A percentile compares a stretch with the other conserved stretches of the same genome.
Conservation (phyloP, 1,139 yeast species). For the Yarrowia galli region DNA sequence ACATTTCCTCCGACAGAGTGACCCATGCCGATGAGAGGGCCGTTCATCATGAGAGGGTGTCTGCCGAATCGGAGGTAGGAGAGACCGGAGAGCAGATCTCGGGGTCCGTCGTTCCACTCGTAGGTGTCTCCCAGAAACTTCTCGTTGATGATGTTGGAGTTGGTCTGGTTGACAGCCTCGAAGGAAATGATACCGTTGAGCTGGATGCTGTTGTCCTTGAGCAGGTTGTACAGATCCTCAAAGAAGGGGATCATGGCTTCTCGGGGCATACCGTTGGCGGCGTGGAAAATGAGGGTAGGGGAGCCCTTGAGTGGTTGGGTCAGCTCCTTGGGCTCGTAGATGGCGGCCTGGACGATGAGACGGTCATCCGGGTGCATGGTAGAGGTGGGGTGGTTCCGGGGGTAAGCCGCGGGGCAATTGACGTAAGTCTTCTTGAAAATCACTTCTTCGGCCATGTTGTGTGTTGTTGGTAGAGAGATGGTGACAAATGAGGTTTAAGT, state of each 20-base stretch:
- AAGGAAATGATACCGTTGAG: slow-evolving; percentile 41
- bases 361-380: slow-evolving; percentile 39
- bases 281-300: slow-evolving; percentile 33
- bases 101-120: slow-evolving; percentile 42
- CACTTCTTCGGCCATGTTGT: slow-evolving; percentile 26
- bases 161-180: slow-evolving; percentile 42
- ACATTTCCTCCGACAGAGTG: slow-evolving; percentile 43
- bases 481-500: neutral
- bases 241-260: slow-evolving; percentile 33
- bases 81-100: slow-evolving; percentile 39
- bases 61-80: slow-evolving; percentile 39
- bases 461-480: neutral
- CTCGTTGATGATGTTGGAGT: slow-evolving; percentile 41
- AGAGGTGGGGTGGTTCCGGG: slow-evolving; percentile 36
- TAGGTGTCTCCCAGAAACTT: slow-evolving; percentile 41
- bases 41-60: slow-evolving; percentile 39
- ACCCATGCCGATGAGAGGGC: slow-evolving; percentile 42
- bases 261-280: slow-evolving; percentile 38
- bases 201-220: slow-evolving; percentile 32
- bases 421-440: slow-evolving; percentile 19
- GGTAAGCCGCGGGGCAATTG: slow-evolving; percentile 38
- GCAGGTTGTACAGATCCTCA: slow-evolving; percentile 21
- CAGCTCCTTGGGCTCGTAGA: slow-evolving; percentile 36
- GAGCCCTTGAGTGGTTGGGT: slow-evolving; percentile 22
- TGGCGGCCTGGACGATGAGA: slow-evolving; percentile 6